Percentiles rank a stretch among this genome's conserved stretches.
phyloP scores from a whole-genome alignment of 371 early-diverging fungal genomes.

The Saksenaea vasiformis region DNA sequence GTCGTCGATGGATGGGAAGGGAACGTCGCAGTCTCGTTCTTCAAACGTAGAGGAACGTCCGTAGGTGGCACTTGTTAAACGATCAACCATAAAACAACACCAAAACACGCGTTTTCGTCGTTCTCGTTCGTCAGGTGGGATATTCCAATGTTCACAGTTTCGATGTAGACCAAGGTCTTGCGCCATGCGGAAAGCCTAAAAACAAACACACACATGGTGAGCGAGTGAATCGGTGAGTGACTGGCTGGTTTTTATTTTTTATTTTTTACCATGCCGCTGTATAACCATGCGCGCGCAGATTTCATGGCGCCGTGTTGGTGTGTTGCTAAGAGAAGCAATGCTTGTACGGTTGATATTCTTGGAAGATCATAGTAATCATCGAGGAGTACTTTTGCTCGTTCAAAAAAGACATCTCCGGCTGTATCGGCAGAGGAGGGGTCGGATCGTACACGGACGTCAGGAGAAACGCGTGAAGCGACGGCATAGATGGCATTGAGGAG shows the following conservation, averaged over 20 bases:
- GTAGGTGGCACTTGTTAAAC: conserved; percentile 40
- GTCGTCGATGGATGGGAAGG: conserved; percentile 51
- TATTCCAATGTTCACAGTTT: conserved; percentile 48
- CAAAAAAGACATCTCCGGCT: conserved; percentile 48
- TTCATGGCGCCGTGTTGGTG: conserved; percentile 58
- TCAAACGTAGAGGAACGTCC: conserved; percentile 46
- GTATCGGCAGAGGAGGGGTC: conserved; percentile 35
- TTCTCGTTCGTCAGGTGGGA: conserved; percentile 44
- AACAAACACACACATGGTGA: too few species aligned
- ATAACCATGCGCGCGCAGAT: conserved; percentile 50
- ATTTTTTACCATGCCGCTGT: conserved; percentile 50
- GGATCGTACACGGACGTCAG: conserved; percentile 38
- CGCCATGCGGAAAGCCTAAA: conserved; percentile 53
- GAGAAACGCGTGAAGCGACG: conserved; percentile 48
- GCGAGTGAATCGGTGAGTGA: not conserved
- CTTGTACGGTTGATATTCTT: conserved; percentile 61
- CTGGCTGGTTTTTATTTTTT: not conserved
- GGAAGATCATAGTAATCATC: conserved; percentile 63
- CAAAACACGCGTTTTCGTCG: conserved; percentile 52
- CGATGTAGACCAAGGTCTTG: conserved; percentile 51
- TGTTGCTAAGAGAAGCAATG: conserved; percentile 52
- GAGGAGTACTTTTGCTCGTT: conserved; percentile 46
- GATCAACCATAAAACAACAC: conserved; percentile 52
- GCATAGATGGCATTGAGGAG: conserved; percentile 54
- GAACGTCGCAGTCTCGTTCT: conserved; percentile 50